Evolutionary conservation across 805 yeast species (phyloP), one percentile per base, ranked within the genome.

Genomic region (Candida andamanensis): DNA sequence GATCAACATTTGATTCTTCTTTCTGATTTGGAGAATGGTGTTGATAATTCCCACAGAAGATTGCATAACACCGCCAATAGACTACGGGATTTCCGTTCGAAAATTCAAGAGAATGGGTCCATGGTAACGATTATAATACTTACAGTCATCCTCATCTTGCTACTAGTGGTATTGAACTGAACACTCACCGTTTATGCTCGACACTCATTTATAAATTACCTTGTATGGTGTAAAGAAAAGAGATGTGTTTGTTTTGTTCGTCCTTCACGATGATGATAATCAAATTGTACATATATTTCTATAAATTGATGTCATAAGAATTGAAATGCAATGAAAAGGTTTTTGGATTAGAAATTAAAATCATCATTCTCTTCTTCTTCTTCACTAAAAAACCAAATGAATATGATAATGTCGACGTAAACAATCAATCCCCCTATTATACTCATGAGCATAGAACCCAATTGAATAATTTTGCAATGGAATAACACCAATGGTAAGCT

Each of bases 351-450:
- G 33, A 66, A 66, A 37, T 66, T 64, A 39, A 66, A 65, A 39
- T 65, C 72, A 36, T 65, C 69, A 37, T 60, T 61, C 23, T 63
- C 68, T 27, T 65, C 72, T 34, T 66, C 70, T 24, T 50, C 56
- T 32, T 63, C 68, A 36, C 65, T 60, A 52, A 66, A 66, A 40
- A 66, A 65, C 72, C 71, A 65, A 21, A 63, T 61, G 43, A 66
- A 66, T 26, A 63, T 57, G 23, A 63, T 56, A 24, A 66, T 66
- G 38, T 63, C 71, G 15, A 54, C 51, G 44, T 66, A 66, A n/a
- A 66, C 71, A 14, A 64, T 61, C 31, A 63, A 47, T 18, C 72
- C 72, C 11, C 72, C 72, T 23, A 52, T 37, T 11, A 61, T 58
- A 53, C 71, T 64, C 71, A 66, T 65, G 24, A 61, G 36, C 58